A percentile compares a stretch with the other conserved stretches of the same genome.
phyloP scores from a whole-genome alignment of 306 rosid genomes.

The Glycine latifolia region DNA sequence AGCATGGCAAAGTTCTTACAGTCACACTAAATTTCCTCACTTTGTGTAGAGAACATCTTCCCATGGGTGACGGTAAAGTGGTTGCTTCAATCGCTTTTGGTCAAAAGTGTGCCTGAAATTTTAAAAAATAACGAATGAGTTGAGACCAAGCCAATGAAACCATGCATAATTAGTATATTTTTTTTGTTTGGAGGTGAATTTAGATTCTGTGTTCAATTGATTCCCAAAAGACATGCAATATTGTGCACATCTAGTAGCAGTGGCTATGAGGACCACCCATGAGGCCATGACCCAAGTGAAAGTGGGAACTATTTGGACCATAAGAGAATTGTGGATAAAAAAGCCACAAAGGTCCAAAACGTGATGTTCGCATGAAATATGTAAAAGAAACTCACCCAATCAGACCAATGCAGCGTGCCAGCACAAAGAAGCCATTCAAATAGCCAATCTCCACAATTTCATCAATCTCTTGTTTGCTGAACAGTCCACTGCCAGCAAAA shows the following conservation, averaged over 20 bases:
- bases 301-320: constrained; percentile 32
- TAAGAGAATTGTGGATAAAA: constrained; percentile 43
- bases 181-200: neutral
- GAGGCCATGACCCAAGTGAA: constrained; percentile 26
- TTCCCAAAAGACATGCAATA: constrained; percentile 1
- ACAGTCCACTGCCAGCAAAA: no score
- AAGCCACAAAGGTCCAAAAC: constrained; percentile 27
- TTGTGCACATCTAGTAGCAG: neutral
- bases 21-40: constrained; percentile 55
- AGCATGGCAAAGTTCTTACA: constrained; percentile 27
- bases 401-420: no score
- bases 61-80: constrained; percentile 99
- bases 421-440: no score
- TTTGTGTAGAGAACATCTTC: constrained; percentile 97
- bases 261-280: constrained; percentile 42
- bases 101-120: constrained; percentile 93
- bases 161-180: neutral
- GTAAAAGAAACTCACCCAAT: no score
- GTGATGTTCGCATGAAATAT: neutral
- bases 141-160: neutral
- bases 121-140: constrained; percentile 34
- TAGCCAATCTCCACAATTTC: constrained; percentile 61
- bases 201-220: constrained; percentile 6
- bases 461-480: constrained; percentile 77
- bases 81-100: constrained; percentile 98